These are phyloP conservation scores for Astrocystis sublimbata DNA, from an alignment of 495 filamentous ascomycete species.

Conservation along the genomic window DNA sequence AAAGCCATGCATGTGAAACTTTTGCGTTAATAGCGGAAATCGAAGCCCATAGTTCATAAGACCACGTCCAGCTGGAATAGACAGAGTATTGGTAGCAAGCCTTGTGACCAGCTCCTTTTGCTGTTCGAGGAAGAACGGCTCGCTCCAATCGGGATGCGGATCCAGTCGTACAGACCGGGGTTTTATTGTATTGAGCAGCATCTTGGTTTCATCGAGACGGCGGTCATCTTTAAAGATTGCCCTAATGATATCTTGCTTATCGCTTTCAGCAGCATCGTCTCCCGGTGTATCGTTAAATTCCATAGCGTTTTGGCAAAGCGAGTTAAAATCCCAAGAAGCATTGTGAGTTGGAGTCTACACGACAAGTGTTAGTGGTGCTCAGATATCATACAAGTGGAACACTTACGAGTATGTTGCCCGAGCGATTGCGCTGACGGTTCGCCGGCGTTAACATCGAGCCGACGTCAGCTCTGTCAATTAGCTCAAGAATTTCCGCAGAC, in stretches of 20 bases:
- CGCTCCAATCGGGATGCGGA: constrained; percentile 76
- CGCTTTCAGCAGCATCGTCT: constrained; percentile 61
- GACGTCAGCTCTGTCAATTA: constrained; percentile 83
- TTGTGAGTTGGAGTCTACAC: constrained; percentile 61
- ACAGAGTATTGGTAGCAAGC: constrained; percentile 81
- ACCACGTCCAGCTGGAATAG: constrained; percentile 80
- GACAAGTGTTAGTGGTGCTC: constrained; percentile 8
- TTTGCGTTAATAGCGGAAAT: constrained; percentile 85
- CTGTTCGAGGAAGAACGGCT: constrained; percentile 84
- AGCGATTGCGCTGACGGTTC: constrained; percentile 36
- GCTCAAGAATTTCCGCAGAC: constrained; percentile 64
- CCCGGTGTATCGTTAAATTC: constrained; percentile 39
- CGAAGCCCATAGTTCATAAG: constrained; percentile 82
- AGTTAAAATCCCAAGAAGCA: constrained; percentile 69
- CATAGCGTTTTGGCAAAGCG: constrained; percentile 55
- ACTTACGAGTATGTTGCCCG: constrained; percentile 38
- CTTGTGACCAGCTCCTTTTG: constrained; percentile 86
- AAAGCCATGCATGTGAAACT: constrained; percentile 82
- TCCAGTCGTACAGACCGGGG: constrained; percentile 73
- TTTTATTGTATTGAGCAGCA: constrained; percentile 74
- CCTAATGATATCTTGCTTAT: constrained; percentile 76
- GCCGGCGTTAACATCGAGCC: constrained; percentile 61
- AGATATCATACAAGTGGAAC: background rate
- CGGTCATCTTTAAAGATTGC: constrained; percentile 89
- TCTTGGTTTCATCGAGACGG: constrained; percentile 77